Percentiles rank a stretch among this genome's conserved stretches.
Evolutionary conservation across 768 basidiomycete species (phyloP).

Genomic region (Pholiota conissans): DNA sequence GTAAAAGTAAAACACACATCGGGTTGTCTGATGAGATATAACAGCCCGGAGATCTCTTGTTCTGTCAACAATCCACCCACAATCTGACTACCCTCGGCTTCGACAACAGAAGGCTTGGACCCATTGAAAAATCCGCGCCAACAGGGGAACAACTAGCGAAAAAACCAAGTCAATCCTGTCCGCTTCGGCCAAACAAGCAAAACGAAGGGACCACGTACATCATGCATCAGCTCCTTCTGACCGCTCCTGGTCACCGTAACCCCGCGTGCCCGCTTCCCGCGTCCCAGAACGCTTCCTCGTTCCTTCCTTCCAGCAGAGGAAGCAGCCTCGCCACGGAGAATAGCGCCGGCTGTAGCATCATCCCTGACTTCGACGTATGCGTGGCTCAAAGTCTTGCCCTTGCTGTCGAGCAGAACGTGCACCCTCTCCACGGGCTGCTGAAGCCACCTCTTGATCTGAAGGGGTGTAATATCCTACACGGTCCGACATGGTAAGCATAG

Average conservation of each 20-base stretch:
- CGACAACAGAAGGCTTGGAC: conserved; percentile 63
- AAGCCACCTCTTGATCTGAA: conserved; percentile 66
- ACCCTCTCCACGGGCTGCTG: conserved; percentile 69
- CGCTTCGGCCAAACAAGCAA: not conserved
- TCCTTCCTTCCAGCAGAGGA: conserved; percentile 42
- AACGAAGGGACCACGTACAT: conserved; percentile 44
- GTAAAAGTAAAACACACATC: conserved; percentile 51
- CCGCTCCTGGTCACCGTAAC: conserved; percentile 82
- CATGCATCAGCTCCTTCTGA: conserved; percentile 81
- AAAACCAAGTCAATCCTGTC: not conserved
- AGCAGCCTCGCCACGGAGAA: conserved; percentile 57
- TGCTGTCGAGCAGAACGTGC: conserved; percentile 77
- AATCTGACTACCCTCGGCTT: conserved; percentile 57
- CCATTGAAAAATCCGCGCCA: conserved; percentile 80
- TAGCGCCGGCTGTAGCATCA: conserved; percentile 61
- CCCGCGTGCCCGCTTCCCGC: conserved; percentile 75
- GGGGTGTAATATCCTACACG: conserved; percentile 78
- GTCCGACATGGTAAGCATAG: conserved; percentile 5
- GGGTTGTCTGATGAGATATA: conserved; percentile 73
- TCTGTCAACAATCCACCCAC: conserved; percentile 68
- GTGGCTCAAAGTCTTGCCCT: conserved; percentile 84
- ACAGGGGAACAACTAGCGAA: conserved; percentile 67
- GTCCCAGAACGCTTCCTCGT: conserved; percentile 66
- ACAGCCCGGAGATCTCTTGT: conserved; percentile 61
- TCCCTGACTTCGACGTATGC: conserved; percentile 76